These are phyloP conservation scores for Mycena albidolilacea DNA, from an alignment of 768 basidiomycete genomes.

Conservation along the genomic window DNA sequence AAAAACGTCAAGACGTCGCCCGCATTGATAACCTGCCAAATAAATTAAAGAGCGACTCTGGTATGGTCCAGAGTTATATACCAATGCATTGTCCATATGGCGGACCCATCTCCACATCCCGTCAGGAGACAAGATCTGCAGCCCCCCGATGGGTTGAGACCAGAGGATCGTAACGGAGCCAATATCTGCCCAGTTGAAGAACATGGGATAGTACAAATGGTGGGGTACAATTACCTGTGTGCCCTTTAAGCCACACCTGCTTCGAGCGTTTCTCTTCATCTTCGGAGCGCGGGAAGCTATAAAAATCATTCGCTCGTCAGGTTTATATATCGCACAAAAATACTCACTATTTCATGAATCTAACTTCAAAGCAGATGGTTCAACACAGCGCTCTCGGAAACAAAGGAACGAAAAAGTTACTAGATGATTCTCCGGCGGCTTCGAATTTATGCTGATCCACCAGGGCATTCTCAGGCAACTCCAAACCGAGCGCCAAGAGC, in stretches of 20 bases:
- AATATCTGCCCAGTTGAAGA: slow-evolving; percentile 49
- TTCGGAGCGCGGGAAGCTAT: slow-evolving; percentile 47
- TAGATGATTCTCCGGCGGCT: slow-evolving; percentile 53
- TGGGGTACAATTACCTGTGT: slow-evolving; percentile 57
- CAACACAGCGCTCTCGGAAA: background rate
- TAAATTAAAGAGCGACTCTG: background rate
- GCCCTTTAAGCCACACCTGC: slow-evolving; percentile 67
- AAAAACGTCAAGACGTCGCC: slow-evolving; percentile 66
- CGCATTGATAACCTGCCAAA: slow-evolving; percentile 57
- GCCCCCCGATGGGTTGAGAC: slow-evolving; percentile 64
- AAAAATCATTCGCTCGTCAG: no score
- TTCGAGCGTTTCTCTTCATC: slow-evolving; percentile 61
- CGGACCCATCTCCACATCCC: slow-evolving; percentile 62
- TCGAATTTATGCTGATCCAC: slow-evolving; percentile 57
- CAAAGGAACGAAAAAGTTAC: slow-evolving; percentile 38
- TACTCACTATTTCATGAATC: slow-evolving; percentile 67
- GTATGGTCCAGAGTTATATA: slow-evolving; percentile 36
- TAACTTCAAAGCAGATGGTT: slow-evolving; percentile 44
- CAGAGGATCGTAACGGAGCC: slow-evolving; percentile 62
- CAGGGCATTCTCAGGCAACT: slow-evolving; percentile 62
- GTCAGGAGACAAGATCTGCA: slow-evolving; percentile 60
- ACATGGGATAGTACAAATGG: background rate
- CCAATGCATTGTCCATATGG: slow-evolving; percentile 62
- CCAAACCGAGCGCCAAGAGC: slow-evolving; percentile 58
- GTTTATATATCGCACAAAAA: no score